Conservation (phyloP, 1,284 basidiomycete species). For the Ceratobasidium sp. region DNA sequence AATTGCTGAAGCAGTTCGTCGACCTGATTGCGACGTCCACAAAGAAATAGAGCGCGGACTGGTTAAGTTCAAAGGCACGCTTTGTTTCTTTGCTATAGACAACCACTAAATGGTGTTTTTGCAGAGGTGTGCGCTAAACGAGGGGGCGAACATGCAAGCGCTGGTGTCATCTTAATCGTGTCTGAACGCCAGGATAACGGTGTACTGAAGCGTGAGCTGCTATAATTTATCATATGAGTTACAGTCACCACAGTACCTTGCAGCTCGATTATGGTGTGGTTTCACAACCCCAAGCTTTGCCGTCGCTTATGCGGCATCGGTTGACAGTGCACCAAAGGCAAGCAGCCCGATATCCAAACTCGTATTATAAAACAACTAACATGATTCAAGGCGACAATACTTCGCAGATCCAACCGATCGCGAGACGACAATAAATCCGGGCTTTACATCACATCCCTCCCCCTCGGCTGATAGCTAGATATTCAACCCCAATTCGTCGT, state of each 20-base stretch:
- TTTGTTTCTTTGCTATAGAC: not conserved
- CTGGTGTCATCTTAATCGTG: conserved; percentile 24
- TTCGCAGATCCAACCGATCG: conserved; percentile 19
- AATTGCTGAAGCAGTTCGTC: conserved; percentile 26
- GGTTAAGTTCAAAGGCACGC: conserved; percentile 8
- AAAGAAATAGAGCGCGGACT: conserved; percentile 33
- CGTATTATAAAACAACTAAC: not conserved
- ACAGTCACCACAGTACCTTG: not conserved
- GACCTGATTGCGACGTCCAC: conserved; percentile 11
- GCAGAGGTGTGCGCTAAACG: conserved; percentile 20
- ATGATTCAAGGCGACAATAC: conserved; percentile 22
- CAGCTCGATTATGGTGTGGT: conserved; percentile 36
- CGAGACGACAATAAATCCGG: conserved; percentile 12
- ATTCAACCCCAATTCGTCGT: not conserved
- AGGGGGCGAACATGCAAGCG: conserved; percentile 16
- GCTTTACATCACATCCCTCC: conserved; percentile 37
- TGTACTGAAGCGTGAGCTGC: not conserved
- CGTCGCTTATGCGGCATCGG: conserved; percentile 30
- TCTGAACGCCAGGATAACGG: conserved; percentile 3
- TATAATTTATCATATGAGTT: not conserved
- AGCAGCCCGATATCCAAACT: not conserved
- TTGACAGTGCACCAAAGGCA: conserved; percentile 6
- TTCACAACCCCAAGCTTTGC: conserved; percentile 36
- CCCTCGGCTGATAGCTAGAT: conserved; percentile 2
- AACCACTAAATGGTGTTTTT: not conserved